phyloP scores from a whole-genome alignment of 2,329 filamentous ascomycete species.

The Ophiostoma sp. region DNA sequence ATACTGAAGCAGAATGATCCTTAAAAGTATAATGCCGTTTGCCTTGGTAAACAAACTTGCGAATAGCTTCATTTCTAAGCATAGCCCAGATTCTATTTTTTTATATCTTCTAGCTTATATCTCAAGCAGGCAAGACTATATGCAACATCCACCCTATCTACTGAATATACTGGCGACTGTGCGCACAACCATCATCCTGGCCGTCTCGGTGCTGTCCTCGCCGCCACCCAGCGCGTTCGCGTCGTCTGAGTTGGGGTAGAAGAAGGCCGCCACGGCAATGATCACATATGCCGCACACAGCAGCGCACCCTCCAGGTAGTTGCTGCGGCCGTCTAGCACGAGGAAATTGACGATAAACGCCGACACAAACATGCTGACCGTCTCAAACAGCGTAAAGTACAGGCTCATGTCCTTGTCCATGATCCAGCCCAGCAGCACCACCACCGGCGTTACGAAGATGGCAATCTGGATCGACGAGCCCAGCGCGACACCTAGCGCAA shows the following conservation, averaged over 20 bases:
- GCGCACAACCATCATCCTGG: slow-evolving; percentile 6
- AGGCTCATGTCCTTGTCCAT: slow-evolving; percentile 54
- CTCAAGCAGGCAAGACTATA: not conserved
- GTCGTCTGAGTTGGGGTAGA: slow-evolving; percentile 27
- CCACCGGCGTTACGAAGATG: slow-evolving; percentile 54
- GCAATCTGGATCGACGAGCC: slow-evolving; percentile 58
- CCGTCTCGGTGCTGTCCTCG: not conserved
- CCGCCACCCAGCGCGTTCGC: slow-evolving; percentile 28
- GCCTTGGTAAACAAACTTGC: too few relatives aligned
- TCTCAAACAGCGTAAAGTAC: slow-evolving; percentile 71
- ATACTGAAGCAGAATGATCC: too few relatives aligned
- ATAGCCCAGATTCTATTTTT: too few relatives aligned
- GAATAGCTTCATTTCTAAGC: too few relatives aligned
- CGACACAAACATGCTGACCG: slow-evolving; percentile 63
- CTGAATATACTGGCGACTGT: not conserved
- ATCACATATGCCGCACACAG: slow-evolving; percentile 32
- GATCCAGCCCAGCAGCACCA: slow-evolving; percentile 56
- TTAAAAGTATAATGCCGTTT: too few relatives aligned
- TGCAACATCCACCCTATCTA: not conserved
- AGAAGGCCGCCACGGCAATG: slow-evolving; percentile 30
- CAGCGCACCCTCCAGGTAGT: slow-evolving; percentile 48
- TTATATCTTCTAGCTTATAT: too few relatives aligned
- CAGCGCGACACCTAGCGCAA: slow-evolving; percentile 56
- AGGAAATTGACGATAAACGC: slow-evolving; percentile 69
- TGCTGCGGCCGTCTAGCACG: slow-evolving; percentile 66